A percentile compares a stretch with the other conserved stretches of the same genome.
Evolutionary conservation across 2,329 filamentous ascomycete genomes (phyloP).

Genomic region (Aspergillus persii): DNA sequence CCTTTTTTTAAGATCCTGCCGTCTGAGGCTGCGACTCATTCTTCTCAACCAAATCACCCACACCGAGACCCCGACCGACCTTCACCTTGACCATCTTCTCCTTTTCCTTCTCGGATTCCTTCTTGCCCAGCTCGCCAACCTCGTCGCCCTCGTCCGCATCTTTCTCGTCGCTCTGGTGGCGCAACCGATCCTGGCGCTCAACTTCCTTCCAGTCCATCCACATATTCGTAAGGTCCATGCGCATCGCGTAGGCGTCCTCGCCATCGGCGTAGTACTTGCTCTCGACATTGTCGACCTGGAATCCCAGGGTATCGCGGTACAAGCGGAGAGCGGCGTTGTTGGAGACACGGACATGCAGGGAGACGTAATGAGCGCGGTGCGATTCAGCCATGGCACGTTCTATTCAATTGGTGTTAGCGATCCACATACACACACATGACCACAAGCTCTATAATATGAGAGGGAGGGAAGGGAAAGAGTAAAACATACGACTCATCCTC

Average conservation of each 20-base stretch:
- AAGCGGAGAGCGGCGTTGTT: constrained; percentile 88
- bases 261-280: constrained; percentile 77
- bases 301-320: constrained; percentile 88
- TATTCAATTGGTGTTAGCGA: constrained; percentile 34
- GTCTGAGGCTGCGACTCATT: constrained; percentile 37
- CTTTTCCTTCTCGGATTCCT: constrained; percentile 41
- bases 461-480: neutral
- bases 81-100: constrained; percentile 78
- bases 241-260: constrained; percentile 94
- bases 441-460: no score
- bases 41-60: constrained; percentile 59
- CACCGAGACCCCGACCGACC: constrained; percentile 75
- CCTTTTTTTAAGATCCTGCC: constrained; percentile 2
- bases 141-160: constrained; percentile 65
- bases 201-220: constrained; percentile 50
- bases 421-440: neutral
- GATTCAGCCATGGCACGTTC: constrained; percentile 97
- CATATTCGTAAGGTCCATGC: constrained; percentile 67
- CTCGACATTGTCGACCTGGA: constrained; percentile 71
- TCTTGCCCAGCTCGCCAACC: constrained; percentile 63
- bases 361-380: constrained; percentile 87
- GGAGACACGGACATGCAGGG: constrained; percentile 89
- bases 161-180: constrained; percentile 30
- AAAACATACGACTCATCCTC: constrained; percentile 79
- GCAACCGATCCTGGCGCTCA: constrained; percentile 38